These are phyloP conservation scores for Phragmites australis DNA, from an alignment of 176 grass and related monocot genomes.

Conservation along the genomic window DNA sequence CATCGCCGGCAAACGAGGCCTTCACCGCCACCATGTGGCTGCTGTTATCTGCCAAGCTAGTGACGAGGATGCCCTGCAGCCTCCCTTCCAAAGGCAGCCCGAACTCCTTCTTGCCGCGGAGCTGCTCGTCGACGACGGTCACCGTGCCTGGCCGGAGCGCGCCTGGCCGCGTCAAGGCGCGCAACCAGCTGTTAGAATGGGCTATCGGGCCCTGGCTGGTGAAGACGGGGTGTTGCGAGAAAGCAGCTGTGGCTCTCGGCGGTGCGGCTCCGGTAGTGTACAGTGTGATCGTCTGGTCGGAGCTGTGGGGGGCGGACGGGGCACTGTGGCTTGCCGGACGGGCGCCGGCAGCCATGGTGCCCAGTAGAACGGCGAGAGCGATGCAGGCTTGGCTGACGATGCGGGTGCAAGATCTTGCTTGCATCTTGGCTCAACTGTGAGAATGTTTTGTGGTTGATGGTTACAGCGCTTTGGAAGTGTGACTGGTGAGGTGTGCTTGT, in stretches of 20 bases:
- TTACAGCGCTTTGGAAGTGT: background rate
- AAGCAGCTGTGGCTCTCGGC: background rate
- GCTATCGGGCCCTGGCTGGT: slow-evolving; percentile 25
- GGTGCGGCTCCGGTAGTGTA: slow-evolving; percentile 40
- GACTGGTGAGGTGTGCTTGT: background rate
- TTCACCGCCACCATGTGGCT: slow-evolving; percentile 60
- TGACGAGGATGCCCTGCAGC: slow-evolving; percentile 66
- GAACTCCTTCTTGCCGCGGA: slow-evolving; percentile 40
- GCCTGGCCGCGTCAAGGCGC: slow-evolving; percentile 44
- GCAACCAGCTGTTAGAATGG: slow-evolving; percentile 43
- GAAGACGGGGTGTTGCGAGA: slow-evolving; percentile 33
- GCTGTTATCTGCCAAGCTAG: slow-evolving; percentile 37
- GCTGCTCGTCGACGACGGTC: slow-evolving; percentile 54
- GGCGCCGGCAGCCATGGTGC: slow-evolving; percentile 20
- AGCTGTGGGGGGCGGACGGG: background rate
- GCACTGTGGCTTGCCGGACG: slow-evolving; percentile 27
- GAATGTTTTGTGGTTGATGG: slow-evolving; percentile 1
- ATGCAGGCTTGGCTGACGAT: slow-evolving; percentile 3
- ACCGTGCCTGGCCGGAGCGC: slow-evolving; percentile 37
- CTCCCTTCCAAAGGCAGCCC: slow-evolving; percentile 45
- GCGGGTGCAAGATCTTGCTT: background rate
- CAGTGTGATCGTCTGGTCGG: slow-evolving; percentile 57
- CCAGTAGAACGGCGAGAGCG: slow-evolving; percentile 47
- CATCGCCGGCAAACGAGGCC: slow-evolving; percentile 44
- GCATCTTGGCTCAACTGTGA: slow-evolving; percentile 33